Percentiles rank a stretch among this genome's conserved stretches.
phyloP scores from a whole-genome alignment of 768 basidiomycete genomes.

The Trametes cingulata region DNA sequence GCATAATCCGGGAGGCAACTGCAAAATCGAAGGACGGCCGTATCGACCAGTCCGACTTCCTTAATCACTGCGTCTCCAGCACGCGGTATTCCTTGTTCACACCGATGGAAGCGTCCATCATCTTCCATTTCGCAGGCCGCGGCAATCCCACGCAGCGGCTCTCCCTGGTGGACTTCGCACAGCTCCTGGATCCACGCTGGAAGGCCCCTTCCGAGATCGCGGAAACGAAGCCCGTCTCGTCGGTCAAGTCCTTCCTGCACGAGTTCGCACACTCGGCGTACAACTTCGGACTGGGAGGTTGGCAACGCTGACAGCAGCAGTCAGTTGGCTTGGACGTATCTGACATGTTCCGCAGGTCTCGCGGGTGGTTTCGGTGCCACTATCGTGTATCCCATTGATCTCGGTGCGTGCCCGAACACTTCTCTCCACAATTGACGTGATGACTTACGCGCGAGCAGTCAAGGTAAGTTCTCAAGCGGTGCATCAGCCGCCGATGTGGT shows the following conservation, averaged over 20 bases:
- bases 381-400: slow-evolving; percentile 96
- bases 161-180: slow-evolving; percentile 87
- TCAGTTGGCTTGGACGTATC: not conserved
- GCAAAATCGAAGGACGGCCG: slow-evolving; percentile 91
- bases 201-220: slow-evolving; percentile 59
- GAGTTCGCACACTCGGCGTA: slow-evolving; percentile 72
- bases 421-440: slow-evolving; percentile 14
- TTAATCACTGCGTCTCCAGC: slow-evolving; percentile 80
- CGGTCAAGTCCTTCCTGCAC: slow-evolving; percentile 49
- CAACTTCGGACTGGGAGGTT: slow-evolving; percentile 86
- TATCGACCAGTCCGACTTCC: slow-evolving; percentile 94
- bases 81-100: slow-evolving; percentile 96
- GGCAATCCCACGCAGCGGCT: slow-evolving; percentile 71
- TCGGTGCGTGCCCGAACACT: slow-evolving; percentile 55
- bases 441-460: slow-evolving; percentile 43
- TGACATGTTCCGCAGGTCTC: slow-evolving; percentile 50
- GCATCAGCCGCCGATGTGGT: not conserved
- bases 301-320: slow-evolving; percentile 26
- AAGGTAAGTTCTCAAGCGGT: slow-evolving; percentile 53
- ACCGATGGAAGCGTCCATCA: slow-evolving; percentile 97
- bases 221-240: slow-evolving; percentile 34
- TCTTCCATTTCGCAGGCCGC: slow-evolving; percentile 96
- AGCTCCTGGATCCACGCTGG: slow-evolving; percentile 91
- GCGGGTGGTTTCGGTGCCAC: slow-evolving; percentile 95
- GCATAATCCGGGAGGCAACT: slow-evolving; percentile 88